Evolutionary conservation across 805 yeast genomes (phyloP).

Genomic region (Candida oleophila): DNA sequence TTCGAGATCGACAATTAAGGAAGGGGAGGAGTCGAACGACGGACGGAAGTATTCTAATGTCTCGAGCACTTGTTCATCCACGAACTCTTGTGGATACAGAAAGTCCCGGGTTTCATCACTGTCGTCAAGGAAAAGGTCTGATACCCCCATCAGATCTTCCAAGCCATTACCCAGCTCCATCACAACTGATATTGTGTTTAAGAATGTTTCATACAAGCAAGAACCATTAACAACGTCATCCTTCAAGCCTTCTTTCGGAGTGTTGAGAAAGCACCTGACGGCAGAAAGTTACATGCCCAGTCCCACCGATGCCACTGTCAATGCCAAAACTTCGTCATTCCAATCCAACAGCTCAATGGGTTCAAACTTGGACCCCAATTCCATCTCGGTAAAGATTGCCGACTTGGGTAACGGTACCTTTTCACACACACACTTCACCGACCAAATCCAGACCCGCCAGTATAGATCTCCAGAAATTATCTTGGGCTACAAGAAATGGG

Average conservation of each 20-base stretch:
- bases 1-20: background rate
- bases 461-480: constrained; percentile 82
- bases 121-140: constrained; percentile 1
- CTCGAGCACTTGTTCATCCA: background rate
- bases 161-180: constrained; percentile 50
- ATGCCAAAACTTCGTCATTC: background rate
- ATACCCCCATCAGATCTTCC: constrained; percentile 40
- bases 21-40: background rate
- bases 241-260: background rate
- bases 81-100: constrained; percentile 1
- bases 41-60: background rate
- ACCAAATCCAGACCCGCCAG: constrained; percentile 89
- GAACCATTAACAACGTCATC: background rate
- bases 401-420: constrained; percentile 93
- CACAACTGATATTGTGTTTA: constrained; percentile 18
- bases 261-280: background rate
- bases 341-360: background rate
- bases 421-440: constrained; percentile 75
- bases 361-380: constrained; percentile 10
- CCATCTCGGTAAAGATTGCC: constrained; percentile 67
- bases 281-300: background rate
- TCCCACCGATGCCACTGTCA: constrained; percentile 1
- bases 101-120: constrained; percentile 3
- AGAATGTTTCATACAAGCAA: constrained; percentile 9
- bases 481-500: constrained; percentile 46